Conservation (phyloP, 768 basidiomycete genomes). For the Agaricus blazei region DNA sequence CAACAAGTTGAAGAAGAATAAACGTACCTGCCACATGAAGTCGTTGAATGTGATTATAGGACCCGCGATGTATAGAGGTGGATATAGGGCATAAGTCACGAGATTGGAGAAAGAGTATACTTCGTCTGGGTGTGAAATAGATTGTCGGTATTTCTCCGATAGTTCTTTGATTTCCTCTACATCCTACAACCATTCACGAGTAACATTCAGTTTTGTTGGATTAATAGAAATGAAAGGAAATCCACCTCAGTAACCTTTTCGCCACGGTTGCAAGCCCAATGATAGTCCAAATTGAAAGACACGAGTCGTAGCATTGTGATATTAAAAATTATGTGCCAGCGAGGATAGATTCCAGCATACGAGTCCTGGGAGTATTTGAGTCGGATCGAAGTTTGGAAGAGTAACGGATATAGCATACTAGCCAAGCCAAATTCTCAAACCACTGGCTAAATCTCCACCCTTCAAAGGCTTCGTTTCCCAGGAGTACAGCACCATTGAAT, state of each 20-base stretch:
- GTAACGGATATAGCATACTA: constrained; percentile 40
- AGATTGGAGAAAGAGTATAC: constrained; percentile 71
- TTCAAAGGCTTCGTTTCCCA: constrained; percentile 66
- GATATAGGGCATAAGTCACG: constrained; percentile 82
- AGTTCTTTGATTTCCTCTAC: constrained; percentile 17
- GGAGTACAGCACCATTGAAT: constrained; percentile 71
- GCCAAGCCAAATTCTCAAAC: constrained; percentile 43
- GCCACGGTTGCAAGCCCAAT: constrained; percentile 63
- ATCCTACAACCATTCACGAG: constrained; percentile 10
- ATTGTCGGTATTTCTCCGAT: constrained; percentile 57
- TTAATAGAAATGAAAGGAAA: not conserved
- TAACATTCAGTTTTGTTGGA: not conserved
- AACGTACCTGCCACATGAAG: constrained; percentile 84
- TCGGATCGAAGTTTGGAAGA: not conserved
- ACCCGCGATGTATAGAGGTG: constrained; percentile 92
- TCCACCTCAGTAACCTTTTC: constrained; percentile 13
- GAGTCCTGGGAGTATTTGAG: constrained; percentile 41
- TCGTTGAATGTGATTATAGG: constrained; percentile 97
- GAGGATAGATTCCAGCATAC: constrained; percentile 72
- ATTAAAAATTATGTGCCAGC: constrained; percentile 94
- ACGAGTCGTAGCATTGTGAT: constrained; percentile 93
- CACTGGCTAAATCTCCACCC: constrained; percentile 70
- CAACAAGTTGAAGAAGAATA: not conserved
- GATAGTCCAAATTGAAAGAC: constrained; percentile 90
- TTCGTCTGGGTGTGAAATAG: constrained; percentile 46